phyloP scores from a whole-genome alignment of 2,329 filamentous ascomycete genomes.

The Sordariomycetes sp. region DNA sequence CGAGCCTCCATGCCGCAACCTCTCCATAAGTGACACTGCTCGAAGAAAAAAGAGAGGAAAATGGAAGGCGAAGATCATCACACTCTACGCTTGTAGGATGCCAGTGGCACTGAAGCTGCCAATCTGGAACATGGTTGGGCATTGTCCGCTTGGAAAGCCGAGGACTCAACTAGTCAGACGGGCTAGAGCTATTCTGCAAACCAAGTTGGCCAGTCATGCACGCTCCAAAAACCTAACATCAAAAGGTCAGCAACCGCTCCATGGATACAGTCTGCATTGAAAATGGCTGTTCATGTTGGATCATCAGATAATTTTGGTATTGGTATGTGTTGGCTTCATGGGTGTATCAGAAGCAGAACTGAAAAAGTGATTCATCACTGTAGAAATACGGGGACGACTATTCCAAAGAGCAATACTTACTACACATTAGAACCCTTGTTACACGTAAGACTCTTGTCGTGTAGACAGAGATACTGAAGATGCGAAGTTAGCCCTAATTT shows the following conservation, averaged over 20 bases:
- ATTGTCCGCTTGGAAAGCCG: too few relatives aligned
- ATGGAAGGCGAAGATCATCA: too few relatives aligned
- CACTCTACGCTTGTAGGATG: too few relatives aligned
- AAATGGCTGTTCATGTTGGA: not conserved
- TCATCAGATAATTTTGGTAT: constrained; percentile 36
- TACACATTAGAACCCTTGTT: not conserved
- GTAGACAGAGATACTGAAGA: not conserved
- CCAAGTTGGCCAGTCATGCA: too few relatives aligned
- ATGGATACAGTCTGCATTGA: not conserved
- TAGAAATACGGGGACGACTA: not conserved
- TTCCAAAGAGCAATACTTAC: not conserved
- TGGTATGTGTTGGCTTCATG: constrained; percentile 39
- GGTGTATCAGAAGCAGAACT: constrained; percentile 64
- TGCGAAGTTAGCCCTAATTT: not conserved
- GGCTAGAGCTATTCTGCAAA: too few relatives aligned
- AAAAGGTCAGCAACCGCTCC: not conserved
- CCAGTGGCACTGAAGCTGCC: too few relatives aligned
- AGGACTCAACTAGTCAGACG: too few relatives aligned
- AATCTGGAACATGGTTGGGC: too few relatives aligned
- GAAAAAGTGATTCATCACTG: constrained; percentile 51
- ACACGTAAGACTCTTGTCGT: not conserved
- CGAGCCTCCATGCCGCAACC: too few relatives aligned
- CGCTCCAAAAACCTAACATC: too few relatives aligned
- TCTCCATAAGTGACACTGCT: too few relatives aligned
- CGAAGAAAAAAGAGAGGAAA: too few relatives aligned